A percentile compares a stretch with the other conserved stretches of the same genome.
Evolutionary conservation across 2,329 filamentous ascomycete genomes (phyloP).

Genomic region (Aspergillaceae sp.): DNA sequence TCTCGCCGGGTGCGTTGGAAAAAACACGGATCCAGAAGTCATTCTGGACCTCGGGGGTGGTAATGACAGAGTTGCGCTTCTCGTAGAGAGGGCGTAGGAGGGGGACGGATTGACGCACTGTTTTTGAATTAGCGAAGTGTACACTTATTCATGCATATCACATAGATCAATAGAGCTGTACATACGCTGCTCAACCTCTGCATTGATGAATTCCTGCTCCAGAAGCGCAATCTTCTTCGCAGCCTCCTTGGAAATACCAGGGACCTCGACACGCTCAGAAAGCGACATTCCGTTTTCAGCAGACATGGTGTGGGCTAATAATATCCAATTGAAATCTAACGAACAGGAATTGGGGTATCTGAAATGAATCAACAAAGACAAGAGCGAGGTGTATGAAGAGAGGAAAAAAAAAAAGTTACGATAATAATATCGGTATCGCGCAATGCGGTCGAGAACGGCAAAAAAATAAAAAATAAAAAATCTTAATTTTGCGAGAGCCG

Average conservation of each 20-base stretch:
- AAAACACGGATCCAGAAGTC: conserved; percentile 95
- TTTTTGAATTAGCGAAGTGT: conserved; percentile 1
- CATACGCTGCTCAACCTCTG: conserved; percentile 74
- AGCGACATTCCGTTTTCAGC: conserved; percentile 22
- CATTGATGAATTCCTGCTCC: conserved; percentile 75
- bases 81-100: conserved; percentile 64
- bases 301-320: conserved; percentile 8
- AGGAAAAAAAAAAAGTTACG: neutral
- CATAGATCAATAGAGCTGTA: conserved; percentile 13
- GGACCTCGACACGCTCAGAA: conserved; percentile 26
- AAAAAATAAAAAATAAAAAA: no score
- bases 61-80: conserved; percentile 62
- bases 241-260: conserved; percentile 40
- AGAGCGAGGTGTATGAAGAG: neutral
- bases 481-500: no score
- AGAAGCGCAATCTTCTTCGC: conserved; percentile 59
- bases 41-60: conserved; percentile 49
- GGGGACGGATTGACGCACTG: conserved; percentile 65
- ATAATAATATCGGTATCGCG: no score
- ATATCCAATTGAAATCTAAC: no score
- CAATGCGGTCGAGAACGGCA: no score
- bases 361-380: neutral
- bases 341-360: neutral
- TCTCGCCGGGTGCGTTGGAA: conserved; percentile 73
- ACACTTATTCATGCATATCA: neutral